Conservation (phyloP, 2,329 filamentous ascomycete species). For the Colletotrichum nymphaeae region DNA sequence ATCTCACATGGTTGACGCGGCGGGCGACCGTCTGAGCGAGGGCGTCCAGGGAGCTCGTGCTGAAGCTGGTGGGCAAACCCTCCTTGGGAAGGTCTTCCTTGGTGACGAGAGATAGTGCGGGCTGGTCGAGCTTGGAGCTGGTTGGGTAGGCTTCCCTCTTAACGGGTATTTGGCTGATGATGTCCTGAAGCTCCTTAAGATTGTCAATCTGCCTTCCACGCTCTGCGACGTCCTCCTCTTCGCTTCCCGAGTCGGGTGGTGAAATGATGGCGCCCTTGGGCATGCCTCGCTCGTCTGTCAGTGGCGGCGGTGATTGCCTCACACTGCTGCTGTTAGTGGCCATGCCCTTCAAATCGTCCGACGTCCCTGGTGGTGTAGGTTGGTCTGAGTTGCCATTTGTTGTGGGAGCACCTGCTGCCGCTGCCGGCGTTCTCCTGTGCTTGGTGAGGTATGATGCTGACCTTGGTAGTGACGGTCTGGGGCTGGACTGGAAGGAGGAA, state of each 20-base stretch:
- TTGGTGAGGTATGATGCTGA: constrained; percentile 75
- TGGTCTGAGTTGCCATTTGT: constrained; percentile 48
- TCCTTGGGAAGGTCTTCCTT: constrained; percentile 40
- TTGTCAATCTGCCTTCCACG: constrained; percentile 63
- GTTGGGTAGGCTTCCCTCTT: constrained; percentile 69
- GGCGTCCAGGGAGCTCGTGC: constrained; percentile 57
- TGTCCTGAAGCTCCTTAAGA: constrained; percentile 80
- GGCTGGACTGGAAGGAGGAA: constrained; percentile 63
- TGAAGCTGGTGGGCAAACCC: constrained; percentile 59
- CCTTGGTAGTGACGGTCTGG: constrained; percentile 67
- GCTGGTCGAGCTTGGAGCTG: constrained; percentile 38
- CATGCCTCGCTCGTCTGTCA: constrained; percentile 78
- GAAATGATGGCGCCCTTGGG: constrained; percentile 89
- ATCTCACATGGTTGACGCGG: constrained; percentile 62
- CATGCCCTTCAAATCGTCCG: constrained; percentile 61
- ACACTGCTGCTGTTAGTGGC: constrained; percentile 67
- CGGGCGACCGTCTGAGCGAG: constrained; percentile 53
- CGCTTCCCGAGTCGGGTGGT: constrained; percentile 91
- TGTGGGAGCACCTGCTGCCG: constrained; percentile 36
- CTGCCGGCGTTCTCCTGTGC: constrained; percentile 70
- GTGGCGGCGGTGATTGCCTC: constrained; percentile 85
- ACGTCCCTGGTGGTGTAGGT: constrained; percentile 61
- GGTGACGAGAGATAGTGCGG: constrained; percentile 42
- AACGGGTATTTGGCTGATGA: constrained; percentile 82
- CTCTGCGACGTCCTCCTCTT: constrained; percentile 70